Evolutionary conservation across 345 rosid genomes (phyloP).

Genomic region (Eucalyptus sp.): DNA sequence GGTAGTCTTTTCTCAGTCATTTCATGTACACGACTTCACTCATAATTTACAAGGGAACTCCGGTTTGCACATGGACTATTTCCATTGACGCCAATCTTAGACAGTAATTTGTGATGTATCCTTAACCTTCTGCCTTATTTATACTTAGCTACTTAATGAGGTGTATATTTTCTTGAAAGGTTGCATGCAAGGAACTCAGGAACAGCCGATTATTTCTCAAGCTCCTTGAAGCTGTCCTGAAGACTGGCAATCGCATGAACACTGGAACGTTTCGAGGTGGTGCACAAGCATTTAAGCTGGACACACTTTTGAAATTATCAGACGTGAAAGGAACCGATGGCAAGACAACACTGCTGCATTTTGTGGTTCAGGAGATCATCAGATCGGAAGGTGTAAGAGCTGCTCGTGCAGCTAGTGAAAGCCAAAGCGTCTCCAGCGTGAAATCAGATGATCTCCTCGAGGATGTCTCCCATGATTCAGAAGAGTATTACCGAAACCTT

Average conservation of each 20-base stretch:
- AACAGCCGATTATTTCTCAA: constrained; percentile 83
- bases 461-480: constrained; percentile 44
- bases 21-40: background rate
- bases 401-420: constrained; percentile 59
- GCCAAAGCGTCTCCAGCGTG: constrained; percentile 52
- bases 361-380: constrained; percentile 89
- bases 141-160: background rate
- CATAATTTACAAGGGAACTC: background rate
- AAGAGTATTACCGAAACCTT: constrained; percentile 54
- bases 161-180: constrained; percentile 19
- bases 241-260: constrained; percentile 99
- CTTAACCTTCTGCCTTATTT: background rate
- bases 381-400: constrained; percentile 91
- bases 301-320: constrained; percentile 86
- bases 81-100: background rate
- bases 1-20: background rate
- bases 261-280: constrained; percentile 96
- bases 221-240: constrained; percentile 96
- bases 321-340: constrained; percentile 97
- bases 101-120: background rate
- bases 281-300: constrained; percentile 96
- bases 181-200: constrained; percentile 82
- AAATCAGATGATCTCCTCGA: constrained; percentile 70
- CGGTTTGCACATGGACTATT: background rate
- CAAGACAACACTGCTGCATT: constrained; percentile 93